These are phyloP conservation scores for Rugonectria rugulosa DNA, from an alignment of 2,329 filamentous ascomycete species.

Conservation along the genomic window DNA sequence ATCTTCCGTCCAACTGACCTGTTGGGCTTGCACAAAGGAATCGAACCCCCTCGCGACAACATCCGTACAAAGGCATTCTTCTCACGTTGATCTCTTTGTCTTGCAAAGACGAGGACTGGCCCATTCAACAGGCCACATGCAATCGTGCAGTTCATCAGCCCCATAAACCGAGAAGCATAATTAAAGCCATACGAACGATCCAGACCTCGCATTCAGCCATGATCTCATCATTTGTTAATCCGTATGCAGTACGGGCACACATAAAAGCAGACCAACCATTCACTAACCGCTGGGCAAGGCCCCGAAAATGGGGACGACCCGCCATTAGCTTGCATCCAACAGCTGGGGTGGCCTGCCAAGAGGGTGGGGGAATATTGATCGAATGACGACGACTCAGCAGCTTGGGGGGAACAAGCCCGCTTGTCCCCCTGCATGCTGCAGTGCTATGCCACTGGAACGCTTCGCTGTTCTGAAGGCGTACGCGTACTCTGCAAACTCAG, in stretches of 20 bases:
- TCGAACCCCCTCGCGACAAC: too few relatives aligned
- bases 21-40: background rate
- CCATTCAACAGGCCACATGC: background rate
- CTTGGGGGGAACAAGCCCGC: background rate
- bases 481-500: too few relatives aligned
- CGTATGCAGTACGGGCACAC: background rate
- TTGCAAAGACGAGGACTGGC: background rate
- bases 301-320: constrained; percentile 1
- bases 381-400: background rate
- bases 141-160: background rate
- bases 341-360: constrained; percentile 3
- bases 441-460: background rate
- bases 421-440: background rate
- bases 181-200: background rate
- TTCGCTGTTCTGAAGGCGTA: too few relatives aligned
- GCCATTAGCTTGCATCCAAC: background rate
- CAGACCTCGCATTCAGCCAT: too few relatives aligned
- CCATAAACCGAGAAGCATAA: background rate
- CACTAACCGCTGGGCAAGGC: background rate
- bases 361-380: constrained; percentile 1
- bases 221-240: too few relatives aligned
- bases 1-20: background rate
- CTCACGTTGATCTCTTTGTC: background rate
- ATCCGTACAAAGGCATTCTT: too few relatives aligned
- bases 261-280: background rate